Evolutionary conservation across 495 filamentous ascomycete genomes (phyloP).

Genomic region (Penicillium argentinense): DNA sequence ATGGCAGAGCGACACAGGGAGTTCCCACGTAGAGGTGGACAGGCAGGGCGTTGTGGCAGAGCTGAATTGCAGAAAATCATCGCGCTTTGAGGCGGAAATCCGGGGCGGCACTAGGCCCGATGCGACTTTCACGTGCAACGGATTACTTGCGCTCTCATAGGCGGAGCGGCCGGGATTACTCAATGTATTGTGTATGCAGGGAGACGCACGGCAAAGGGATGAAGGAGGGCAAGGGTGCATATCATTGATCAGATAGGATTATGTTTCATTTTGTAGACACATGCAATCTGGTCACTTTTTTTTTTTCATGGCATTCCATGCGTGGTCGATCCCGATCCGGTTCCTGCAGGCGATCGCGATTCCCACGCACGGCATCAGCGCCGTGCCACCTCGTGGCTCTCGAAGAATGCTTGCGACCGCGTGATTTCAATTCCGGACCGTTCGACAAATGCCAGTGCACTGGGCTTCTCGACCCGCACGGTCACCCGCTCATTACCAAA

Average conservation of each 20-base stretch:
- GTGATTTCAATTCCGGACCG: constrained; percentile 58
- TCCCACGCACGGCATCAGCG: not conserved
- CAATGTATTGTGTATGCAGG: not conserved
- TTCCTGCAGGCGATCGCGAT: constrained; percentile 1
- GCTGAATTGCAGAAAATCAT: constrained; percentile 16
- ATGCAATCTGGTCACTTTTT: not conserved
- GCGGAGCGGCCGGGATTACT: not conserved
- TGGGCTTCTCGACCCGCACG: constrained; percentile 57
- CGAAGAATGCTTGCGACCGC: constrained; percentile 48
- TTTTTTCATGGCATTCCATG: not conserved
- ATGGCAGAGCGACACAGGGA: not conserved
- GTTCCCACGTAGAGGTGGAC: constrained; percentile 16
- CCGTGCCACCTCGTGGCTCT: constrained; percentile 24
- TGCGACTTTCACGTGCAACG: constrained; percentile 24
- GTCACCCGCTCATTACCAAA: constrained; percentile 53
- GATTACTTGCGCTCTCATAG: constrained; percentile 13
- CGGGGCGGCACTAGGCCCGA: constrained; percentile 25
- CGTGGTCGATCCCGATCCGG: not conserved
- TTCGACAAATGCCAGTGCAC: constrained; percentile 55
- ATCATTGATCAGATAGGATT: not conserved
- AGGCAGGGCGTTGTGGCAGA: not conserved
- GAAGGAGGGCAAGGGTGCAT: not conserved
- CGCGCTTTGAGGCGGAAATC: constrained; percentile 26
- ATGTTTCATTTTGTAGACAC: not conserved
- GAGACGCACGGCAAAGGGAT: not conserved